Conservation (phyloP, 2,329 filamentous ascomycete genomes). For the Sporothrix curviconia region DNA sequence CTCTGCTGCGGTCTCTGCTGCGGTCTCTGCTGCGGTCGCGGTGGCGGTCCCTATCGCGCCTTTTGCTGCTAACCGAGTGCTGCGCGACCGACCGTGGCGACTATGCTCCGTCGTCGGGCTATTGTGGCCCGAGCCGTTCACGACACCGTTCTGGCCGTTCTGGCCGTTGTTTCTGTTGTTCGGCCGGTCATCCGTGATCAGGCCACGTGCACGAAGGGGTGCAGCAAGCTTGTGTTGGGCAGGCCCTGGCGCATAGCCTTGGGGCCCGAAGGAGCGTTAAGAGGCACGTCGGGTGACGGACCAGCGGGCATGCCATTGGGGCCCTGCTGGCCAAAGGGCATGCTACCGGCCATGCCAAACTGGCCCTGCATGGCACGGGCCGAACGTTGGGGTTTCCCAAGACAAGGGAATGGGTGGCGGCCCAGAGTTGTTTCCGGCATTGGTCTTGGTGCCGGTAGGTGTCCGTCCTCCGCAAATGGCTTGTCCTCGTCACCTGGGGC, state of each 20-base stretch:
- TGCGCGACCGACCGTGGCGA: slow-evolving; percentile 37
- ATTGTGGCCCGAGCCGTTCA: slow-evolving; percentile 11
- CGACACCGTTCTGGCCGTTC: slow-evolving; percentile 16
- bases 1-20: slow-evolving; percentile 29
- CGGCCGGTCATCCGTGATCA: slow-evolving; percentile 17
- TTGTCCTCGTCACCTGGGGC: no score
- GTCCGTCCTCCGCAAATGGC: no score
- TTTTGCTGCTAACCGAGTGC: slow-evolving; percentile 35
- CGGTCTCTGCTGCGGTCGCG: slow-evolving; percentile 26
- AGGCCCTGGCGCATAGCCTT: slow-evolving; percentile 89
- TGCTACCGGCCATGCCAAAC: slow-evolving; percentile 9
- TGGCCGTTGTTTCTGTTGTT: no score
- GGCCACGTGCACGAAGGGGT: slow-evolving; percentile 49
- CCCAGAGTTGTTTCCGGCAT: no score
- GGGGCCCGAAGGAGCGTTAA: slow-evolving; percentile 82
- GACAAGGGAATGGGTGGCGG: no score
- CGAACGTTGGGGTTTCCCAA: no score
- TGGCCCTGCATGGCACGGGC: not conserved
- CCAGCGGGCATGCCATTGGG: not conserved
- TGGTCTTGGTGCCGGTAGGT: no score
- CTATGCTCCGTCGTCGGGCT: slow-evolving; percentile 21
- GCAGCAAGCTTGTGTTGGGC: slow-evolving; percentile 71
- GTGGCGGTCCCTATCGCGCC: slow-evolving; percentile 31
- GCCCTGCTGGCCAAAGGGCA: no score
- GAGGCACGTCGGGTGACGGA: slow-evolving; percentile 36